Base-by-base conservation (phyloP, 331 rosid species). In the Quercus lobata region DNA sequence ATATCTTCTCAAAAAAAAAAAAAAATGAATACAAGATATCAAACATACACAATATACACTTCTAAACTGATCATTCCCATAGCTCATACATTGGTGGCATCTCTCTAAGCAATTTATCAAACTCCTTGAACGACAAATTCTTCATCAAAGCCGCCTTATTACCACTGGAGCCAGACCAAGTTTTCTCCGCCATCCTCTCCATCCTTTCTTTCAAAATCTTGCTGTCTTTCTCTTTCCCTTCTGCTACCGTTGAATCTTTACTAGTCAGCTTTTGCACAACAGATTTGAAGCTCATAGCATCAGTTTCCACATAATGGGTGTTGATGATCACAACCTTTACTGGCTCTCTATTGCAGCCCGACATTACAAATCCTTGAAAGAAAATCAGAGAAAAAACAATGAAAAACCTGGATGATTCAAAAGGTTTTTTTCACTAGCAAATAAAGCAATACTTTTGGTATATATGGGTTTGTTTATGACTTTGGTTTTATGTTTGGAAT, bases 181-280 rank as follows among this genome's bases (percentile, higher is more conserved):
- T 69, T 66, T 57, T 27, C 55, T 7, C 19, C 25, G 17, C 41
- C 37, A 2, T 65, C 19, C 27, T 65, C n/a, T 24, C 27, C 37
- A 24, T 65, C n/a, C 32, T 16, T 11, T 11, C 17, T 4, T 65
- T 65, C 71, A 24, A 12, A 30, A 24, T 30, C 37, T 34, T 32
- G 21, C 73, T 54, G 30, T 2, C 25, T 18, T 44, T 9, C 55
- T 22, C 27, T 79, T 29, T 37, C 54, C 12, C 25, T 15, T 7
- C 30, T 9, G 54, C 54, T 46, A 46, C 54, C 17, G 54, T 46
- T 46, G 92, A 87, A 74, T 90, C 94, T 57, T 87, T 91, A 6
- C 98, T 97, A 1, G 98, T 93, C 1, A 93, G 86, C 76, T 81
- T 91, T 78, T 93, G 98, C 32, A 93, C 98, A 80, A 90, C 92